Base-by-base conservation (phyloP, 2,329 filamentous ascomycete species). In the Trichophyton schoenleinii region DNA sequence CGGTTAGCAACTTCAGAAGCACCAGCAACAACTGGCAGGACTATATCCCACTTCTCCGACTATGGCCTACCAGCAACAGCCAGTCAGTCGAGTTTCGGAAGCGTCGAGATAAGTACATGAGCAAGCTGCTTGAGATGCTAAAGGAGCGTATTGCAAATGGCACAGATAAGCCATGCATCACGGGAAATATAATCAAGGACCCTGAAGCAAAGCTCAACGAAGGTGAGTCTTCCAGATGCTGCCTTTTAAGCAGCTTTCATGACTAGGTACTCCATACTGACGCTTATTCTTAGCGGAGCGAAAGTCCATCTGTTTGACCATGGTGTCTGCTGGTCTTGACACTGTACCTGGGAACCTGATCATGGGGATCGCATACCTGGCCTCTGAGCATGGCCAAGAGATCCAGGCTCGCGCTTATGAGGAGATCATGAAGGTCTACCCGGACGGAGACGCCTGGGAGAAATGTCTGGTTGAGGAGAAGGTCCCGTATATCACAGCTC, bases 11-110 rank as follows among this genome's bases (percentile, higher is more conserved):
- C 67, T 87, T 91, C 69, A 78, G 89, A 57, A 87, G 83, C 28
- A 92, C 88, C 0, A 89, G 86, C 67, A 89, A 91, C 69, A 92
- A 92, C 70, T 89, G 87, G 83, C 87, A 89, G 68, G 89, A 94
- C 68, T 92, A 92, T 66, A 83, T 94, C n/a, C 88, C 89, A 0
- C 68, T 91, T 3, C 70, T 94, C 63, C 80, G 89, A 31, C 71
- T 90, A 1, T 80, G 83, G 65, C 81, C 84, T 1, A 82, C 78
- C 36, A 80, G 80, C 64, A 89, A 83, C 67, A 77, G 78, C 2
- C 80, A 83, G 57, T 87, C 88, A 0, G 74, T 80, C 6, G 82
- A 85, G 63, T 89, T 85, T 72, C 81, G 87, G 42, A 75, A 77
- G n/a, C 79, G 88, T 20, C 79, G 88, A 59, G 87, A 90, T 65